Conservation (phyloP, 2,329 filamentous ascomycete genomes). For the Colletotrichum brevisporum region DNA sequence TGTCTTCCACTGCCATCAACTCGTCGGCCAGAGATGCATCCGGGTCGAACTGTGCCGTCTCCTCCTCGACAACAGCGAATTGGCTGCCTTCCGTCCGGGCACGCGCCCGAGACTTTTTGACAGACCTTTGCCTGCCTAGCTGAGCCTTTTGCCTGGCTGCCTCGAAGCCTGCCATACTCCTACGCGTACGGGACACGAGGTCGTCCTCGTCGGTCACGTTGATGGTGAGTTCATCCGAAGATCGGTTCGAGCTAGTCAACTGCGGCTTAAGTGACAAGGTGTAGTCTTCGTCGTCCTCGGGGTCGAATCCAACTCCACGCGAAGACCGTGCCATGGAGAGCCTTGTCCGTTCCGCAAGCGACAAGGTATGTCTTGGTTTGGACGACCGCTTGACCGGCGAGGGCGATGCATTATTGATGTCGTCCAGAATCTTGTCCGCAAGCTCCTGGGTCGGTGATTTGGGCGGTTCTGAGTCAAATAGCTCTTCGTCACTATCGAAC, state of each 20-base stretch:
- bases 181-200: conserved; percentile 69
- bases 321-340: conserved; percentile 81
- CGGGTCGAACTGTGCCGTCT: conserved; percentile 46
- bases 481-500: conserved; percentile 22
- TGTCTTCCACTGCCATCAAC: conserved; percentile 80
- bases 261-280: conserved; percentile 40
- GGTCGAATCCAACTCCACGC: conserved; percentile 44
- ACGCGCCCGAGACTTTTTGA: conserved; percentile 56
- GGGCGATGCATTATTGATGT: conserved; percentile 68
- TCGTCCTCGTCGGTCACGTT: conserved; percentile 59
- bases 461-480: conserved; percentile 40
- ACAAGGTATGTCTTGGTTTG: conserved; percentile 68
- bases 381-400: conserved; percentile 65
- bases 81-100: conserved; percentile 59
- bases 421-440: conserved; percentile 70
- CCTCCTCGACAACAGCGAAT: conserved; percentile 64
- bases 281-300: conserved; percentile 50
- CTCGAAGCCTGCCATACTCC: conserved; percentile 74
- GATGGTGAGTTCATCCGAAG: conserved; percentile 40
- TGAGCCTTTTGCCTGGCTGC: conserved; percentile 73
- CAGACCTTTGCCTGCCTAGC: conserved; percentile 67
- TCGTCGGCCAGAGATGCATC: conserved; percentile 72
- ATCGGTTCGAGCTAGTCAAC: conserved; percentile 17
- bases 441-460: conserved; percentile 63
- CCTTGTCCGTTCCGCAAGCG: conserved; percentile 83